Evolutionary conservation across 2,329 filamentous ascomycete species (phyloP).

Genomic region (Didymellaceae sp.): DNA sequence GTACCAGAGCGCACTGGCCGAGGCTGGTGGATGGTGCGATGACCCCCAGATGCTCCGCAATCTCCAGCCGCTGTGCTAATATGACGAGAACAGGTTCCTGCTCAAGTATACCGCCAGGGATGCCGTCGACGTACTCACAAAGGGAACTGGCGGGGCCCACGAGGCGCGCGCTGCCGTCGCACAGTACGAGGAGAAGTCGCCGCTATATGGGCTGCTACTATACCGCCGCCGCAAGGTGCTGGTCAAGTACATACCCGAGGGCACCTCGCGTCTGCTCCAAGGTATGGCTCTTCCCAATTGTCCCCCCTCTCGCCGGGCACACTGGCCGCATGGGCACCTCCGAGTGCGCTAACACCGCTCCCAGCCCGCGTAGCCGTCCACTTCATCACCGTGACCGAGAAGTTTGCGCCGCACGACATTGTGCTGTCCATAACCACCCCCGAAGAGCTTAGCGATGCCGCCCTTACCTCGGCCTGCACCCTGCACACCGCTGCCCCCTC

Average conservation of each 20-base stretch:
- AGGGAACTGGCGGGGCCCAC: conserved; percentile 80
- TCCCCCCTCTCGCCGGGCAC: background rate
- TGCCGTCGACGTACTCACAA: conserved; percentile 78
- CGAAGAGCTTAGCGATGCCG: conserved; percentile 84
- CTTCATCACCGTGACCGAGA: conserved; percentile 66
- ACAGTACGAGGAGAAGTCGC: conserved; percentile 81
- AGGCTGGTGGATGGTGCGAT: conserved; percentile 92
- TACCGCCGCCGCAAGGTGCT: conserved; percentile 90
- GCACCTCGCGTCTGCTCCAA: conserved; percentile 88
- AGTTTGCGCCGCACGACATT: conserved; percentile 85
- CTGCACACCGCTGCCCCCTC: conserved; percentile 87
- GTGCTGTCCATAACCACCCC: conserved; percentile 76
- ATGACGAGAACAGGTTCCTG: conserved; percentile 73
- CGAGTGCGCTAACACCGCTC: conserved; percentile 36
- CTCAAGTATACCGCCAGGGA: conserved; percentile 91
- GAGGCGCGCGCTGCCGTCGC: conserved; percentile 82
- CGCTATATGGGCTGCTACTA: conserved; percentile 88
- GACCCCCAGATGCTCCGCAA: conserved; percentile 11
- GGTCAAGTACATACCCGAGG: conserved; percentile 90
- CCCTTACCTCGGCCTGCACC: conserved; percentile 86
- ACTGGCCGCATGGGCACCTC: background rate
- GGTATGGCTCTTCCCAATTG: conserved; percentile 61
- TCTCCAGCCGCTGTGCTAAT: conserved; percentile 33
- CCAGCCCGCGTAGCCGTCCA: conserved; percentile 81
- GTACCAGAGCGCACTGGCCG: conserved; percentile 77